Percentiles rank a stretch among this genome's conserved stretches.
These are phyloP conservation scores for Golubevia pallescens DNA, from an alignment of 1,284 basidiomycete genomes.

Conservation along the genomic window DNA sequence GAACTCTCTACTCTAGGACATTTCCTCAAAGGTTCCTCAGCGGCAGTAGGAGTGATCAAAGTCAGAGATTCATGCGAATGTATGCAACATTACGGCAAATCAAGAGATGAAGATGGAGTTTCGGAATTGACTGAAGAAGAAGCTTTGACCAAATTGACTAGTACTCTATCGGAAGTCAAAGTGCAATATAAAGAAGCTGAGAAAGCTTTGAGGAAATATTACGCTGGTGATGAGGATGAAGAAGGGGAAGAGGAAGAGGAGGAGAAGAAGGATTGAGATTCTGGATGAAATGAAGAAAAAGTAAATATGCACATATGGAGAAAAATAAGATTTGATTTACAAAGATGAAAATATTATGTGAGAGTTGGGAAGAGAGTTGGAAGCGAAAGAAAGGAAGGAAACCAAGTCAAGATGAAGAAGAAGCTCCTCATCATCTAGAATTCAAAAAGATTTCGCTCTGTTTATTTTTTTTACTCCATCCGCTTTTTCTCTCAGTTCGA, in stretches of 20 bases:
- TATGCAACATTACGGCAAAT: slow-evolving; percentile 83
- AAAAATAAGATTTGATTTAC: too few species aligned
- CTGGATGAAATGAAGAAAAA: too few species aligned
- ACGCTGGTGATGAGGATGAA: slow-evolving; percentile 28
- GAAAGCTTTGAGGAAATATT: slow-evolving; percentile 47
- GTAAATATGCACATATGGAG: too few species aligned
- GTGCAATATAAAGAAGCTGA: slow-evolving; percentile 56
- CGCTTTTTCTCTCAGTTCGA: too few species aligned
- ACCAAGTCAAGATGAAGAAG: too few species aligned
- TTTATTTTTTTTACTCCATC: too few species aligned
- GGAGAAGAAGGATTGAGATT: too few species aligned
- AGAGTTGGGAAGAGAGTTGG: too few species aligned
- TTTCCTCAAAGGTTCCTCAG: slow-evolving; percentile 92
- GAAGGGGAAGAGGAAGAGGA: slow-evolving; percentile 12
- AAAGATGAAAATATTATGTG: too few species aligned
- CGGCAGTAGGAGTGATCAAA: slow-evolving; percentile 80
- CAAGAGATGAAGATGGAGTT: slow-evolving; percentile 62
- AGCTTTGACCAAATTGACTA: slow-evolving; percentile 32
- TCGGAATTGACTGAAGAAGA: slow-evolving; percentile 29
- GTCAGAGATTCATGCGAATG: slow-evolving; percentile 83
- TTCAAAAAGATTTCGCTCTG: too few species aligned
- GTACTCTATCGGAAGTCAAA: slow-evolving; percentile 46
- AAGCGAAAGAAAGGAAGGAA: too few species aligned
- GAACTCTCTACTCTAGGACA: slow-evolving; percentile 81
- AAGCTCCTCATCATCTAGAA: too few species aligned